Evolutionary conservation across 805 yeast genomes (phyloP), one percentile per base, ranked within the genome.

Genomic region (Diddensiella caesifluorescens): DNA sequence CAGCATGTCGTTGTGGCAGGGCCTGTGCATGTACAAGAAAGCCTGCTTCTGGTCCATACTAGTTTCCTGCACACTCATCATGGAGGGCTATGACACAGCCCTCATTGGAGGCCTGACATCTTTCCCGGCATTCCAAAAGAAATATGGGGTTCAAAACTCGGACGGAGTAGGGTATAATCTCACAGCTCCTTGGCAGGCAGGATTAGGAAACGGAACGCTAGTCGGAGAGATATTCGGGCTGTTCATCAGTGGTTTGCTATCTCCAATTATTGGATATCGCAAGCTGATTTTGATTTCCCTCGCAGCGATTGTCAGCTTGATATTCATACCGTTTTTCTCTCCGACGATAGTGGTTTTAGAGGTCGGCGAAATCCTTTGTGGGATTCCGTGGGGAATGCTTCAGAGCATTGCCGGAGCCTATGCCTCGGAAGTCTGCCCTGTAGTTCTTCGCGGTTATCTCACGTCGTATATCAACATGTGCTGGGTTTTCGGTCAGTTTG

Each of bases 401-500:
- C 32, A 29, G 16, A 29, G 19, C 32, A 7, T 29, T 9, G 15
- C 32, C 15, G 15, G 19, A 6, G 32, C 32, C 15, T 29, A 29
- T 13, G 32, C 32, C 2, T 62, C 75, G 15, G 81, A 76, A 50
- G 73, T 74, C 19, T 67, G 76, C 49, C 80, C 80, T 0, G 53
- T 71, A 7, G 68, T 66, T 4, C 60, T 76, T 38, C 64, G 80
- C 46, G 59, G 63, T 31, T 71, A 71, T 47, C 61, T 75, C 38
- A 68, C 80, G 12, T 66, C 77, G 3, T 70, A 63, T 44, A 70
- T 70, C 44, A 74, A 73, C 55, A 50, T 70, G 39, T 73, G 79
- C 53, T 76, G 78, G 77, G 70, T 69, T 27, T 54, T 73, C 44
- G 84, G 84, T 23, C 80, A 76, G 52, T 62, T 78, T 30, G 58